These are phyloP conservation scores for Hypoxylon rickii DNA, from an alignment of 495 filamentous ascomycete genomes.

Conservation along the genomic window DNA sequence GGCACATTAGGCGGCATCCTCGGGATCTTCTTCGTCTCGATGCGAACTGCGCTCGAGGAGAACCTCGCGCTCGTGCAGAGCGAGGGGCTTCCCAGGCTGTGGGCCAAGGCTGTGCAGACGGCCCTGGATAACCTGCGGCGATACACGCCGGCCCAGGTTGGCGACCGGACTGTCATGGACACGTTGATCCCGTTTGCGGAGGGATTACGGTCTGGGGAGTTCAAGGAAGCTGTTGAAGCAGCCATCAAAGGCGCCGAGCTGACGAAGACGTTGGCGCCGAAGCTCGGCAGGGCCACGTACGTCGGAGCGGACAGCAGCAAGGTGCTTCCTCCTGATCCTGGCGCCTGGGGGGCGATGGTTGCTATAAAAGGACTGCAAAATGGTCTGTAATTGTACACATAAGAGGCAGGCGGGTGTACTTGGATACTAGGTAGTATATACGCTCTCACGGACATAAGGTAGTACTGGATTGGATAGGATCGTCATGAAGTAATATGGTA, in stretches of 20 bases:
- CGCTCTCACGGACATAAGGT: neutral
- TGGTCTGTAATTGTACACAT: slow-evolving; percentile 21
- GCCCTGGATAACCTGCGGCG: slow-evolving; percentile 51
- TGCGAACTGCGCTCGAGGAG: slow-evolving; percentile 53
- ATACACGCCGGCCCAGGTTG: slow-evolving; percentile 54
- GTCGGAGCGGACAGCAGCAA: slow-evolving; percentile 54
- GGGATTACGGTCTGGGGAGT: slow-evolving; percentile 48
- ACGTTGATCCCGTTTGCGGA: slow-evolving; percentile 62
- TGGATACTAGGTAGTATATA: neutral
- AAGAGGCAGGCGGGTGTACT: too few species aligned
- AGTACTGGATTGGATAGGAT: too few species aligned
- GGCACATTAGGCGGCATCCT: slow-evolving; percentile 65
- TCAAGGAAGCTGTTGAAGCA: slow-evolving; percentile 56
- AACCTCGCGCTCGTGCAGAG: slow-evolving; percentile 40
- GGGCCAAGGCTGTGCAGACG: slow-evolving; percentile 43
- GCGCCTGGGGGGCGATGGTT: slow-evolving; percentile 65
- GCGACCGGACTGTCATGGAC: slow-evolving; percentile 61
- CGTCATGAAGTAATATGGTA: too few species aligned
- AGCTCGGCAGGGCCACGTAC: slow-evolving; percentile 63
- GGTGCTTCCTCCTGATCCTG: slow-evolving; percentile 61
- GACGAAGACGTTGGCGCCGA: slow-evolving; percentile 59
- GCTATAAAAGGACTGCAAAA: slow-evolving; percentile 56
- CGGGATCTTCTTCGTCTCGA: slow-evolving; percentile 62
- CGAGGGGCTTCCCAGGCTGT: slow-evolving; percentile 38
- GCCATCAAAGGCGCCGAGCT: slow-evolving; percentile 59